phyloP scores from a whole-genome alignment of 306 rosid species.

The Acacia acuminata region DNA sequence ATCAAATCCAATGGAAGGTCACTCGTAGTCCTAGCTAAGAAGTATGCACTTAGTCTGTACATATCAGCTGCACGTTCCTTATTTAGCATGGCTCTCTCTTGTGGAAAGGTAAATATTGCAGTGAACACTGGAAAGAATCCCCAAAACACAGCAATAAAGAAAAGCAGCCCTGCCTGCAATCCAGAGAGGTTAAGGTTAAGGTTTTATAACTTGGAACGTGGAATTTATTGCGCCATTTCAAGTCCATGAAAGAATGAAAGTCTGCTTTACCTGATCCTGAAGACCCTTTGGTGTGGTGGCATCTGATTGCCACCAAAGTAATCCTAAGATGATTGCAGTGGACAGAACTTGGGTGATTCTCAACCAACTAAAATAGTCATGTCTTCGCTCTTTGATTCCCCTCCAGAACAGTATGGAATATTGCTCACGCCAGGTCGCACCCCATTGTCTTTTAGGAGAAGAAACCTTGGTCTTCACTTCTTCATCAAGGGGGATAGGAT shows the following conservation, averaged over 20 bases:
- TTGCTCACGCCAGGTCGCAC: constrained; percentile 89
- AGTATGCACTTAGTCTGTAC: constrained; percentile 96
- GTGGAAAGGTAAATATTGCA: constrained; percentile 94
- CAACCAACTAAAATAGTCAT: constrained; percentile 95
- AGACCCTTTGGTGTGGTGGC: constrained; percentile 55
- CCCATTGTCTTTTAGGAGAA: constrained; percentile 67
- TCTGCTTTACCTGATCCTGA: constrained; percentile 88
- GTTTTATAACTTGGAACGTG: background rate
- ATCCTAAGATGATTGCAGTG: constrained; percentile 91
- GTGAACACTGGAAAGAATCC: constrained; percentile 97
- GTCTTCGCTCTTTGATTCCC: constrained; percentile 87
- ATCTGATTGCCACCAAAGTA: constrained; percentile 98
- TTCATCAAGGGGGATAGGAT: constrained; percentile 64
- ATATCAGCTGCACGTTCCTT: constrained; percentile 97
- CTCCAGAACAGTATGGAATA: constrained; percentile 69
- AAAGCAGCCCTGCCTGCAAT: constrained; percentile 89
- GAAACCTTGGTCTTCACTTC: constrained; percentile 59
- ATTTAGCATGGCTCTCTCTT: constrained; percentile 92
- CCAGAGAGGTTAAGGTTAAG: background rate
- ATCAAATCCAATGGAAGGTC: constrained; percentile 92
- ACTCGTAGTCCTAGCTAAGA: constrained; percentile 91
- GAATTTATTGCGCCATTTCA: background rate
- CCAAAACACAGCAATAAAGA: constrained; percentile 98
- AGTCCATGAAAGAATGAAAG: background rate
- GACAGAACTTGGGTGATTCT: constrained; percentile 94